phyloP scores from a whole-genome alignment of 2,329 filamentous ascomycete species.

The Colletotrichum liaoningense region DNA sequence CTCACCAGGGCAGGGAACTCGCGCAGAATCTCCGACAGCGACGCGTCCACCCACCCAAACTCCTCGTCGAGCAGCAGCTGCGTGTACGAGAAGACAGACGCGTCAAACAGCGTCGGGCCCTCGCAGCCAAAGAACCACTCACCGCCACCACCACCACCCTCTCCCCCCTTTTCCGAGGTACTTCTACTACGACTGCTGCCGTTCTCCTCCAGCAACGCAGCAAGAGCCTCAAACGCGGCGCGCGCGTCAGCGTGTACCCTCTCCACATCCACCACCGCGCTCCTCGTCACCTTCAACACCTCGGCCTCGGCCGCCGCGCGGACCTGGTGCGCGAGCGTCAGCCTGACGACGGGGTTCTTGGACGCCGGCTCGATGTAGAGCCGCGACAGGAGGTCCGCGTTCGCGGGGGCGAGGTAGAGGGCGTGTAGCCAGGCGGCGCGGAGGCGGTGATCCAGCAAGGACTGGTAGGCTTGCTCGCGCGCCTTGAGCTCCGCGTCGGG shows the following conservation, averaged over 20 bases:
- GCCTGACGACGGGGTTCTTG: slow-evolving; percentile 70
- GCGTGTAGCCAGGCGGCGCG: slow-evolving; percentile 90
- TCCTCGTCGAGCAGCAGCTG: slow-evolving; percentile 78
- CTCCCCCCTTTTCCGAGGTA: slow-evolving; percentile 2
- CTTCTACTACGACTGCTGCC: background rate
- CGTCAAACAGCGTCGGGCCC: slow-evolving; percentile 83
- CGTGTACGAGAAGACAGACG: slow-evolving; percentile 89
- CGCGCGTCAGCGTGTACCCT: slow-evolving; percentile 56
- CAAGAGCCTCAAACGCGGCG: slow-evolving; percentile 60
- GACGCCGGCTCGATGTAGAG: slow-evolving; percentile 79
- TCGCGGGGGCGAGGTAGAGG: slow-evolving; percentile 79
- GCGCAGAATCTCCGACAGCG: slow-evolving; percentile 67
- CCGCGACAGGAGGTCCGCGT: slow-evolving; percentile 74
- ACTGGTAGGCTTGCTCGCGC: slow-evolving; percentile 79
- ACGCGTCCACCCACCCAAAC: slow-evolving; percentile 73
- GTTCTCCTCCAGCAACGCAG: slow-evolving; percentile 50
- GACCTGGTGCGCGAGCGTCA: slow-evolving; percentile 73
- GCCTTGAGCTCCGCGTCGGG: slow-evolving; percentile 38
- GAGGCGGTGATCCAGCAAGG: slow-evolving; percentile 81
- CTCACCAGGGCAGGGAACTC: slow-evolving; percentile 70
- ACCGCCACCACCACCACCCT: slow-evolving; percentile 10
- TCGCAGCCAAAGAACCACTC: slow-evolving; percentile 62
- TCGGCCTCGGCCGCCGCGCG: slow-evolving; percentile 79
- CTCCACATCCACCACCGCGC: slow-evolving; percentile 43
- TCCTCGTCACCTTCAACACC: slow-evolving; percentile 72